Evolutionary conservation across 805 yeast species (phyloP).

Genomic region (Kazachstania viticola): DNA sequence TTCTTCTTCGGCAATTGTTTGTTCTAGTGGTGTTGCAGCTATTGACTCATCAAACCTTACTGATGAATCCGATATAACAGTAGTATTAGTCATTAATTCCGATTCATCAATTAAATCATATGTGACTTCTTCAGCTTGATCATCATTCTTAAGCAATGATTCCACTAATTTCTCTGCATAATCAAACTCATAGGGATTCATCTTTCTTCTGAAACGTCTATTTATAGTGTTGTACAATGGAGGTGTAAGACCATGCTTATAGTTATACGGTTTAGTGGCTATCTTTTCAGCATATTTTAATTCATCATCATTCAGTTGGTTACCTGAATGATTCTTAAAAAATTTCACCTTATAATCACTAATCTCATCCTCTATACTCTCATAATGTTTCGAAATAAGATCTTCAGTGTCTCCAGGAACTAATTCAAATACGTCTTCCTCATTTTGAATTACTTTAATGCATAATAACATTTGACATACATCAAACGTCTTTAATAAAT

Average conservation of each 20-base stretch:
- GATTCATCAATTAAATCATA: slow-evolving; percentile 63
- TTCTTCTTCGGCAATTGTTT: slow-evolving; percentile 35
- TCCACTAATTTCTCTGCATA: slow-evolving; percentile 71
- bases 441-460: slow-evolving; percentile 39
- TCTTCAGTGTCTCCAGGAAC: slow-evolving; percentile 34
- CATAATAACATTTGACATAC: slow-evolving; percentile 77
- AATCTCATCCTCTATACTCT: slow-evolving; percentile 19
- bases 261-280: slow-evolving; percentile 24
- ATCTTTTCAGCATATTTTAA: slow-evolving; percentile 16
- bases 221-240: slow-evolving; percentile 65
- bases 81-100: slow-evolving; percentile 23
- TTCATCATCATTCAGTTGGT: slow-evolving; percentile 20
- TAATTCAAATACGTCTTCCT: slow-evolving; percentile 35
- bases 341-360: slow-evolving; percentile 14
- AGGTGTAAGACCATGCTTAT: slow-evolving; percentile 72
- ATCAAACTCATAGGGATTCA: slow-evolving; percentile 61
- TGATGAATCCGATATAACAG: no score
- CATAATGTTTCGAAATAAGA: slow-evolving; percentile 23
- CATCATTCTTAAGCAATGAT: slow-evolving; percentile 62
- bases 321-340: slow-evolving; percentile 12
- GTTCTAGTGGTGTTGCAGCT: neutral
- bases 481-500: slow-evolving; percentile 77
- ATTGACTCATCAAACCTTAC: slow-evolving; percentile 11
- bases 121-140: slow-evolving; percentile 68
- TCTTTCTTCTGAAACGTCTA: slow-evolving; percentile 58